Base-by-base conservation (phyloP, 129 eudicot genomes). In the Escallonia herrerae region DNA sequence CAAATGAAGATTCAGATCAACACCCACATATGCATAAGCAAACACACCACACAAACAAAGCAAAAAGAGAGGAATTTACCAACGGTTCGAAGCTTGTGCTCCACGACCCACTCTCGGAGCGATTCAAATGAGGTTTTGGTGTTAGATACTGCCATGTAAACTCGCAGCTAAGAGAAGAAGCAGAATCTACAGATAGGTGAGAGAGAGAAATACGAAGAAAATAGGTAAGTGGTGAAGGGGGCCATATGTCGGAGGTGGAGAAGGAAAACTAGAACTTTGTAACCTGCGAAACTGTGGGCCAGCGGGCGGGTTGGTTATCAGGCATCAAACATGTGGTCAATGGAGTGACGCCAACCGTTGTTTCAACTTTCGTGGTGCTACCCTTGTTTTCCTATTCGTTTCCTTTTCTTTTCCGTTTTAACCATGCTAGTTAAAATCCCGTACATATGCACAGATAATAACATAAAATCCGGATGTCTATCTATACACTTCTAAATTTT, bases 1-100 rank as follows among this genome's bases (percentile, higher is more conserved):
- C 38, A 62, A 77, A 65, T 14, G 40, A 0, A 6, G 4, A 66
- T 43, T 37, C 22, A 60, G 47, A 43, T 49, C 60, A 69, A 43
- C 38, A 43, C 55, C 58, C 42, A 52, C 13, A 75, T 4, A 10
- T 56, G 6, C 38, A 60, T 7, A 57, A 42, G 54, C 58, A 58
- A 56, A 56, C 33, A 22, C 33, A 22, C 33, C 33, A 22, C 33
- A 22, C 33, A 33, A 54, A 2, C 3, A 40, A 56, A 14, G 10
- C 39, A 56, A 38, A 65, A n/a, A 14, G 42, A n/a, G 40, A 22
- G 43, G 56, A 56, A 61, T n/a, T 71, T 84, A 84, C 90, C 86
- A 60, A 84, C 90, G 15, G 86, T 72, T 4, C 90, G 86, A 61
- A 84, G 90, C 83, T 84, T 84, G 74, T 84, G 83, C 4, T 84